phyloP scores from a whole-genome alignment of 352 stramenopile species.

The Phytophthora tentaculata region DNA sequence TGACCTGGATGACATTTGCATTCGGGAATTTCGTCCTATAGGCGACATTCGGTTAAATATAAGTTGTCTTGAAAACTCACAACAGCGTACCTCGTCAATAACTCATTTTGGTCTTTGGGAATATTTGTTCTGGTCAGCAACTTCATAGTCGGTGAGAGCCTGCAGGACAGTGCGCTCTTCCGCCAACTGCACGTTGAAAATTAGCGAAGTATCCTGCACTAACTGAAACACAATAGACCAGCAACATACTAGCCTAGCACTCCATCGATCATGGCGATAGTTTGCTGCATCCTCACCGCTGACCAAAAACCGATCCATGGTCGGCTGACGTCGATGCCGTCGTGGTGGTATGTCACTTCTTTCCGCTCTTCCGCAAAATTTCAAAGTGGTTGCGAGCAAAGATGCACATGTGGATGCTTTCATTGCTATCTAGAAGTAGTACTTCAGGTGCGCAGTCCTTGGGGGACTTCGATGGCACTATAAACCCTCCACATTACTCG shows the following conservation, averaged over 20 bases:
- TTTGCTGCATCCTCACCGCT: neutral
- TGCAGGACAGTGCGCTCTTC: constrained; percentile 8
- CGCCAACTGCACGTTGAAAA: neutral
- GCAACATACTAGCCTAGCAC: neutral
- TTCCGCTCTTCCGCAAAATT: too few species aligned
- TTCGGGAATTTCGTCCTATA: constrained; percentile 9
- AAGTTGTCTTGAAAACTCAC: neutral
- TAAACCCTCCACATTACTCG: neutral
- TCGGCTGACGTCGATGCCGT: constrained; percentile 2
- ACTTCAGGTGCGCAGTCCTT: neutral
- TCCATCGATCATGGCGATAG: constrained; percentile 4
- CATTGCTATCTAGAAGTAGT: neutral
- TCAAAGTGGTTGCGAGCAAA: neutral
- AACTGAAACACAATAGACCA: neutral
- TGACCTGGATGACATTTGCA: constrained; percentile 4
- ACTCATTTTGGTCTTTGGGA: neutral
- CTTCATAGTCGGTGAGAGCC: constrained; percentile 9
- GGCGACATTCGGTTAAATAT: neutral
- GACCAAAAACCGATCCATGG: constrained; percentile 11
- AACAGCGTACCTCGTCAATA: constrained; percentile 6
- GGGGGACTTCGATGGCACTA: neutral
- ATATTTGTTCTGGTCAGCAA: neutral
- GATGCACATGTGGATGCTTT: neutral
- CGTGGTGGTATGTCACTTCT: too few species aligned
- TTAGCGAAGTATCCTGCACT: neutral